Evolutionary conservation across 352 stramenopile genomes (phyloP), one percentile per base, ranked within the genome.

Genomic region (Globisporangium splendens): DNA sequence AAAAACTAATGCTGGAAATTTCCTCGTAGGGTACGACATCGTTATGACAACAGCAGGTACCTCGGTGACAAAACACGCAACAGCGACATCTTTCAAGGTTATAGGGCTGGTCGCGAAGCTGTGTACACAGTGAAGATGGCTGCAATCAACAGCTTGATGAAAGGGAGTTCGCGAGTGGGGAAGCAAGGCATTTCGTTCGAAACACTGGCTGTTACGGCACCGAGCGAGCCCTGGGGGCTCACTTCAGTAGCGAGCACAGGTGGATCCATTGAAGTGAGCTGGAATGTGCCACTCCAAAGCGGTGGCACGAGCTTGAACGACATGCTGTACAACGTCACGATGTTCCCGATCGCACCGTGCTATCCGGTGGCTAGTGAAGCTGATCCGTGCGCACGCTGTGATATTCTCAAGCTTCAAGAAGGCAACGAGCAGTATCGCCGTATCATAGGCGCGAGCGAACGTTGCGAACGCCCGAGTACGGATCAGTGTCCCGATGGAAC

Each of bases 121-220:
- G 52, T 70, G 10, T 88, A 90, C 61, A 80, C 72, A 0, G 64
- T 83, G 13, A 84, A 87, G 35, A 48, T 88, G 21, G 63, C 44
- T n/a, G 72, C 67, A 0, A 61, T 70, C 13, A 88, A 90, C 52
- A 24, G 51, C 8, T 44, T 54, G 5, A 65, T 47, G 10, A 65
- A 60, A 18, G 63, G 62, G 47, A 86, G 75, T 24, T 57, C 65
- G 1, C 41, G 17, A 1, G 35, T 12, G 0, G 65, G 54, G 39
- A 62, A 58, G 8, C 28, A 48, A 13, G 67, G 70, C 7, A 55
- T 57, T n/a, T 66, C 73, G 8, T 88, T 90, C 20, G 63, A 76
- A 11, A 87, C 77, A 11, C 15, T 51, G 1, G n/a, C 50, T 0
- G 24, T 62, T 0, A 72, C 64, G 18, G 6, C 47, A 6, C 77